These are phyloP conservation scores for Persicaria tinctoria DNA, from an alignment of 148 eudicot genomes.

Conservation along the genomic window DNA sequence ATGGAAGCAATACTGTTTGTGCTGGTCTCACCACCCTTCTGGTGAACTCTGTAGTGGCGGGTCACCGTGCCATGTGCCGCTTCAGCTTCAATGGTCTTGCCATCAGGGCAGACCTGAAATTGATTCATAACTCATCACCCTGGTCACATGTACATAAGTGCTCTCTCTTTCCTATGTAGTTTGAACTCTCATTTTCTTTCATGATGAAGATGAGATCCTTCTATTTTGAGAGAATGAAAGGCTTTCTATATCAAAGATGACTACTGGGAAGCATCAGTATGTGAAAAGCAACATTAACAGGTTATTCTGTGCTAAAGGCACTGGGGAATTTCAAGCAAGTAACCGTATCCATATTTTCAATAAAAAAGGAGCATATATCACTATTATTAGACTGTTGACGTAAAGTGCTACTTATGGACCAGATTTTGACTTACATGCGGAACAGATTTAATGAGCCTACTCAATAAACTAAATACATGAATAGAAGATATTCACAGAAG, in stretches of 20 bases:
- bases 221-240: background rate
- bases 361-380: background rate
- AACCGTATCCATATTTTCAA: background rate
- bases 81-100: constrained; percentile 91
- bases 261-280: background rate
- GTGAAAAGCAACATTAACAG: background rate
- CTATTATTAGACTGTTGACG: background rate
- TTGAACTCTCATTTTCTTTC: background rate
- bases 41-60: constrained; percentile 88
- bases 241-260: background rate
- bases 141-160: background rate
- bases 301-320: background rate
- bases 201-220: background rate
- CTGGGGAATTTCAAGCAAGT: background rate
- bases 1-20: constrained; percentile 93
- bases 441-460: background rate
- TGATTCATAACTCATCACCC: background rate
- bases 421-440: background rate
- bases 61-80: constrained; percentile 97
- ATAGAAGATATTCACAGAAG: background rate
- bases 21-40: constrained; percentile 94
- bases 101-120: constrained; percentile 80
- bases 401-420: background rate
- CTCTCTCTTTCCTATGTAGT: background rate
- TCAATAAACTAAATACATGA: background rate